These are phyloP conservation scores for Gynostemma pentaphyllum DNA, from an alignment of 306 rosid genomes.

Conservation along the genomic window DNA sequence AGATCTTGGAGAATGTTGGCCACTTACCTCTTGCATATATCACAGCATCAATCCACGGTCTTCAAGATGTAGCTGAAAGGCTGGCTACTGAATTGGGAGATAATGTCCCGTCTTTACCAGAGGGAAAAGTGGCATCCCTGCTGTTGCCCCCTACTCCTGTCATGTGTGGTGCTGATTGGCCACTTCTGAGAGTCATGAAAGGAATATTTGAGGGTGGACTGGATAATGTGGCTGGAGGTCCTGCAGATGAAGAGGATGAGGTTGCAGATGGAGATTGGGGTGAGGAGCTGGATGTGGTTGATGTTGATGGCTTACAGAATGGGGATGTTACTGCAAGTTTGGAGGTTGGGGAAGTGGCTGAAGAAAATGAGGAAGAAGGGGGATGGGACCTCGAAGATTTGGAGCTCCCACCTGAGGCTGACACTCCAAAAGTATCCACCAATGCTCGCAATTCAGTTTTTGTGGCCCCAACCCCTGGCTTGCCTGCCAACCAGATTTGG, in stretches of 20 bases:
- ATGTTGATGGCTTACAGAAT: conserved; percentile 48
- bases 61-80: conserved; percentile 66
- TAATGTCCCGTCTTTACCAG: conserved; percentile 61
- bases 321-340: conserved; percentile 52
- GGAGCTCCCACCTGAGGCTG: conserved; percentile 74
- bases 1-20: conserved; percentile 83
- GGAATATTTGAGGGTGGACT: conserved; percentile 82
- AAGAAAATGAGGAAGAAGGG: conserved; percentile 64
- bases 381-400: conserved; percentile 93
- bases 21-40: conserved; percentile 81
- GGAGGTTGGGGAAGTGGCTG: conserved; percentile 50
- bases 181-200: conserved; percentile 73
- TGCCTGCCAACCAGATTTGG: conserved; percentile 83
- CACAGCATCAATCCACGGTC: conserved; percentile 68
- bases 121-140: conserved; percentile 56
- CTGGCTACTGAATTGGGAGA: conserved; percentile 74
- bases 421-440: conserved; percentile 61
- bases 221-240: conserved; percentile 31
- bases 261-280: conserved; percentile 68
- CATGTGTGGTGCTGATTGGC: conserved; percentile 76
- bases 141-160: conserved; percentile 68
- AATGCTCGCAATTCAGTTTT: conserved; percentile 46
- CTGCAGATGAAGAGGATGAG: conserved; percentile 57
- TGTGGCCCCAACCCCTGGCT: conserved; percentile 82
- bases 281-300: conserved; percentile 68